phyloP scores from a whole-genome alignment of 2,329 filamentous ascomycete genomes.

The Ophidiomyces ophidiicola region DNA sequence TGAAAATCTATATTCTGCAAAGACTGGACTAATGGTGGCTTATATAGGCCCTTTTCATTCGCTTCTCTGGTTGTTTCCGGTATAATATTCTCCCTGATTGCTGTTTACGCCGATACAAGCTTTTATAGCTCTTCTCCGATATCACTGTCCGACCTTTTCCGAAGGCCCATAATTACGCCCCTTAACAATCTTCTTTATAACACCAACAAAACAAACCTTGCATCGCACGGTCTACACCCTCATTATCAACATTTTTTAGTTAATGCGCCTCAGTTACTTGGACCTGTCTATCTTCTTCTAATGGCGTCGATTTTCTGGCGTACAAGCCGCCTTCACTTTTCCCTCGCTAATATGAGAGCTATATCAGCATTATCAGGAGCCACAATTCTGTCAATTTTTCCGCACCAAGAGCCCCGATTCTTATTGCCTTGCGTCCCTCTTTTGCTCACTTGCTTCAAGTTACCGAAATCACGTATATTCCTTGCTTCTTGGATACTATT shows the following conservation, averaged over 20 bases:
- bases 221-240: conserved; percentile 63
- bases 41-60: conserved; percentile 45
- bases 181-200: conserved; percentile 71
- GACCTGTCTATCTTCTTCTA: conserved; percentile 51
- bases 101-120: conserved; percentile 69
- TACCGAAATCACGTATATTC: conserved; percentile 33
- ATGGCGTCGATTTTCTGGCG: conserved; percentile 33
- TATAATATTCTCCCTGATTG: conserved; percentile 55
- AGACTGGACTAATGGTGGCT: conserved; percentile 8
- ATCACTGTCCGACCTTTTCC: conserved; percentile 33
- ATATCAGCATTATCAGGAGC: conserved; percentile 35
- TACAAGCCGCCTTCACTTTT: conserved; percentile 22
- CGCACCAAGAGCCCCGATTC: conserved; percentile 44
- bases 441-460: conserved; percentile 37
- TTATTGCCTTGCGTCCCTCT: conserved; percentile 41
- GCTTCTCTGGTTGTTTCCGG: conserved; percentile 53
- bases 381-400: conserved; percentile 35
- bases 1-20: background rate
- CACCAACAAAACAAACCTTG: conserved; percentile 55
- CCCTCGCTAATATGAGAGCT: conserved; percentile 30
- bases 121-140: conserved; percentile 50
- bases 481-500: conserved; percentile 38
- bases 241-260: conserved; percentile 64
- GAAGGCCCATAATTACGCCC: conserved; percentile 57
- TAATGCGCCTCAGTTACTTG: conserved; percentile 60